Conservation (phyloP, 768 basidiomycete species). For the Leucocoprinus leucothites region DNA sequence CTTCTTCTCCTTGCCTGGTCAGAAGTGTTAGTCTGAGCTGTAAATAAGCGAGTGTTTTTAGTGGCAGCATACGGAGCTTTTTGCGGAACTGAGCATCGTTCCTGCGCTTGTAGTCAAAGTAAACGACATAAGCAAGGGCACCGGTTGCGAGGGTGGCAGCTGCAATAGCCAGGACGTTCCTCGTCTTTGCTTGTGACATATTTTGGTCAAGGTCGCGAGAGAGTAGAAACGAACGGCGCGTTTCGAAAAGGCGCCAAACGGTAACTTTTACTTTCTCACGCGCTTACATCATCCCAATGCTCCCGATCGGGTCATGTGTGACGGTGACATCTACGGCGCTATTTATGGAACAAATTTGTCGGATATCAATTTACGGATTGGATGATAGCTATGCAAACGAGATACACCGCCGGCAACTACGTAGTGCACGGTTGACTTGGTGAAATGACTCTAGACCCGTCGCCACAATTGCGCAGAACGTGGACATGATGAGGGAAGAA, state of each 20-base stretch:
- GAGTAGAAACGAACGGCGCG: too few relatives aligned
- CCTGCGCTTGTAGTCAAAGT: conserved; percentile 94
- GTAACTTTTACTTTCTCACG: background rate
- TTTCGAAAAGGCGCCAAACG: background rate
- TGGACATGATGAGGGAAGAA: too few relatives aligned
- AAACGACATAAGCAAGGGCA: conserved; percentile 78
- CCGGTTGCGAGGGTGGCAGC: conserved; percentile 53
- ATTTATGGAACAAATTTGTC: background rate
- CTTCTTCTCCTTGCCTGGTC: conserved; percentile 88
- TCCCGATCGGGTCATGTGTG: conserved; percentile 5
- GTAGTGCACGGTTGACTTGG: background rate
- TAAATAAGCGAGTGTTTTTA: conserved; percentile 1
- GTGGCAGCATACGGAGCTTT: conserved; percentile 64
- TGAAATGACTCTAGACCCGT: background rate
- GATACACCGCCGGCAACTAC: background rate
- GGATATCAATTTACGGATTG: too few relatives aligned
- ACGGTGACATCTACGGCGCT: background rate
- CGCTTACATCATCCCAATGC: conserved; percentile 12
- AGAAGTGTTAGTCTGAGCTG: conserved; percentile 10
- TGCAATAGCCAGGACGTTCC: conserved; percentile 40
- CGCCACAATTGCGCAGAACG: too few relatives aligned
- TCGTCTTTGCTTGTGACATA: conserved; percentile 33
- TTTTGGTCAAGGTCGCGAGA: conserved; percentile 21
- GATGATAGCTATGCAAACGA: background rate
- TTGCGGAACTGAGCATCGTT: conserved; percentile 87